These are phyloP conservation scores for Erodium maritimum DNA, from an alignment of 345 rosid species.

Conservation along the genomic window DNA sequence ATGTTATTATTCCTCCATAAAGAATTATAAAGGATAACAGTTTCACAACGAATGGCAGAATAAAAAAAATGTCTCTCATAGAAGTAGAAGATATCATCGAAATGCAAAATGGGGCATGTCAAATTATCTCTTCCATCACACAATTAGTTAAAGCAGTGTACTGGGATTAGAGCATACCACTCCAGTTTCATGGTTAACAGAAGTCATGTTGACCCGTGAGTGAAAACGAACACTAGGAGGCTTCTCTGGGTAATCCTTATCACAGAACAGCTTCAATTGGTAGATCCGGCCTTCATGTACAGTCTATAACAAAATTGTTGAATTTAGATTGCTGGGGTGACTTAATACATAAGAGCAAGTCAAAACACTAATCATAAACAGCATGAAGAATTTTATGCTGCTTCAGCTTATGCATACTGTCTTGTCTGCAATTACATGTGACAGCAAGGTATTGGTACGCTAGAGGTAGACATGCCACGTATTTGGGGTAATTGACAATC, in stretches of 20 bases:
- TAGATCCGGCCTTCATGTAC: slow-evolving; percentile 95
- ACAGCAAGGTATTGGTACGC: too few species aligned
- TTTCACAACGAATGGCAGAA: too few species aligned
- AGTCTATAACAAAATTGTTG: slow-evolving; percentile 29
- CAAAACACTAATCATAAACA: not conserved
- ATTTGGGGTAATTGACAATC: too few species aligned
- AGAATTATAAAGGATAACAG: not conserved
- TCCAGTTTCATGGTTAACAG: slow-evolving; percentile 93
- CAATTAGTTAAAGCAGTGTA: not conserved
- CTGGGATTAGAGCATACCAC: slow-evolving; percentile 33
- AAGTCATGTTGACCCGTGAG: slow-evolving; percentile 83
- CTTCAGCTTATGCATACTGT: too few species aligned
- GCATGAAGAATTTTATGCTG: too few species aligned
- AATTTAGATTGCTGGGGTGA: not conserved
- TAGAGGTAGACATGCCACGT: too few species aligned
- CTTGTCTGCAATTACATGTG: too few species aligned
- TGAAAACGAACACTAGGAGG: slow-evolving; percentile 93
- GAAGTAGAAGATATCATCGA: too few species aligned
- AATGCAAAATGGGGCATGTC: too few species aligned
- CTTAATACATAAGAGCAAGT: not conserved
- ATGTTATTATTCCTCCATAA: not conserved
- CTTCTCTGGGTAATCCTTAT: slow-evolving; percentile 95
- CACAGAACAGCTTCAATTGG: slow-evolving; percentile 95
- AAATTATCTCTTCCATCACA: too few species aligned
- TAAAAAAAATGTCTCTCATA: too few species aligned